Evolutionary conservation across 1,284 basidiomycete genomes (phyloP), one percentile per base, ranked within the genome.

Genomic region (Apiotrichum montevideense): DNA sequence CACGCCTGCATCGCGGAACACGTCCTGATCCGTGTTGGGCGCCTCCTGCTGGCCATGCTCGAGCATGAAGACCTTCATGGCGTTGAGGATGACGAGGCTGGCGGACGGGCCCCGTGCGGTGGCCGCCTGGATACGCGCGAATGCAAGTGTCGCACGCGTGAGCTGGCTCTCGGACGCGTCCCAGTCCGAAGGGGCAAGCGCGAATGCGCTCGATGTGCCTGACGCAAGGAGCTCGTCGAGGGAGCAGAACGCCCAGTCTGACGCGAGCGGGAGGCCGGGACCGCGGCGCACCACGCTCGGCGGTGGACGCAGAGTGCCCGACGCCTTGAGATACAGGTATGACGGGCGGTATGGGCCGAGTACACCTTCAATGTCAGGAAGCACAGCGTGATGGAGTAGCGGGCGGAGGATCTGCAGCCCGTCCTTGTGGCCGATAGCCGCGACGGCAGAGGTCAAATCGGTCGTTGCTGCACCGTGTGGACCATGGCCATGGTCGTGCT

Each of bases 61-160:
- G 15, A 98, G 83, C 90, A 96, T 93, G 77, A 91, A 94, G 11
- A 97, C 85, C 66, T 90, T 91, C 88, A 95, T 92, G 63, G 90
- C 86, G 39, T 82, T 83, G 63, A 95, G 87, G 3, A 86, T 77
- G 1, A 80, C 78, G 15, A 52, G 44, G 14, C 57, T 56, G 44
- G 35, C 11, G 2, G 51, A 41, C 9, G 41, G 32, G 4, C 45
- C 15, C 2, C 44, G n/a, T 3, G 54, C 6, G 4, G 51, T 55
- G 5, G 40, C 40, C 1, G 50, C 54, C 35, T 46, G 40, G 15
- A 42, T n/a, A 21, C 43, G 35, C 2, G 82, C 78, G 14, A 92
- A 76, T 3, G 83, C 68, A 3, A 93, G 76, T 5, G 83, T 81
- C 0, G 85, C 83, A 21, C 85, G 82, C 9, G 87, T 85, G 11